A percentile compares a stretch with the other conserved stretches of the same genome.
Evolutionary conservation across 2,329 filamentous ascomycete genomes (phyloP).

Genomic region (Cytospora leucostoma): DNA sequence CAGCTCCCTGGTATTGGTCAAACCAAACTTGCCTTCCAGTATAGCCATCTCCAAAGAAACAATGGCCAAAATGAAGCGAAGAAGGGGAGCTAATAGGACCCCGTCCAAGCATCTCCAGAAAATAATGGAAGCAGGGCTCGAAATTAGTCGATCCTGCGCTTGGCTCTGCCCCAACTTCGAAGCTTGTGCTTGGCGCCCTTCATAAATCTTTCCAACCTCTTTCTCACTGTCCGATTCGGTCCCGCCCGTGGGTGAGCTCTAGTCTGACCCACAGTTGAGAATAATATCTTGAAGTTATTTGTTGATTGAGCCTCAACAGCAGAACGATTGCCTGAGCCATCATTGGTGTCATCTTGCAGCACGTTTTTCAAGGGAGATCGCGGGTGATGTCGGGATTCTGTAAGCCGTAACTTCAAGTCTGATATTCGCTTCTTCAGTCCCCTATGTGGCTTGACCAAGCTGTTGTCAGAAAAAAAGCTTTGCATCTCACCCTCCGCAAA

Average conservation of each 20-base stretch:
- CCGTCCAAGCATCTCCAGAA: background rate
- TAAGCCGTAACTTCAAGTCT: constrained; percentile 31
- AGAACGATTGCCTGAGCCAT: background rate
- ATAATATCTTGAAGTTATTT: background rate
- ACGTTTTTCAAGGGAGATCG: background rate
- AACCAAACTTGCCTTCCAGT: constrained; percentile 5
- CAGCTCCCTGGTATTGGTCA: background rate
- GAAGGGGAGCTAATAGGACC: background rate
- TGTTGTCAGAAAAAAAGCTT: constrained; percentile 29
- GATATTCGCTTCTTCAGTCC: constrained; percentile 33
- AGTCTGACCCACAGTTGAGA: background rate
- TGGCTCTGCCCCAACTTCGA: constrained; percentile 22
- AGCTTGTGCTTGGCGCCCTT: constrained; percentile 24
- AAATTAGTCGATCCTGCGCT: constrained; percentile 11
- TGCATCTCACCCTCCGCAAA: constrained; percentile 21
- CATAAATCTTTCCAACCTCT: constrained; percentile 21
- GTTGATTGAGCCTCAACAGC: background rate
- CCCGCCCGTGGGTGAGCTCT: background rate
- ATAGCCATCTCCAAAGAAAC: constrained; percentile 4
- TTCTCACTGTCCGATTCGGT: constrained; percentile 16
- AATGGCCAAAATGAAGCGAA: background rate
- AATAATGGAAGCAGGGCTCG: background rate
- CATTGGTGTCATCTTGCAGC: background rate
- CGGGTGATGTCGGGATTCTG: constrained; percentile 28
- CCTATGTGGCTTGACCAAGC: constrained; percentile 25